Evolutionary conservation across 352 stramenopile species (phyloP), one percentile per base, ranked within the genome.

Genomic region (Pythium aphanidermatum): DNA sequence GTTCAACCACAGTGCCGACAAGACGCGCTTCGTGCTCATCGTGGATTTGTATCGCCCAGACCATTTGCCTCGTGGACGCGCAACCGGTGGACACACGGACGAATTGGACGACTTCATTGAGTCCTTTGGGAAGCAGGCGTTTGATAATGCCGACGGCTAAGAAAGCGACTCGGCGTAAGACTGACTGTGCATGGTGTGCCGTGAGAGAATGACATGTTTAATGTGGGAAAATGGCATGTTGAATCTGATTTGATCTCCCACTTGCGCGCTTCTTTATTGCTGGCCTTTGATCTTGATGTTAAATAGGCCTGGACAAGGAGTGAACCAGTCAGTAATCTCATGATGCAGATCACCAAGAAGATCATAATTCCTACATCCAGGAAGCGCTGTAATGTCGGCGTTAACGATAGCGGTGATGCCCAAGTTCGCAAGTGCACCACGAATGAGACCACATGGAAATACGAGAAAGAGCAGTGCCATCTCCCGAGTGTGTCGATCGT

Each of bases 381-480:
- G 87, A 52, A 98, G 66, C 9, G 63, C 86, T 45, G 88, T 88
- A 51, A 96, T 68, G 69, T 98, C 94, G 1, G 94, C 93, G 59
- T 94, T 97, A 29, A 98, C 95, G 35, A 97, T 96, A 29, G 88
- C 86, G 7, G 75, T 86, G 63, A 98, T 90, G 39, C 93, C 94
- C 39, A 98, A 71, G 62, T 98, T 98, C 8, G 92, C 84, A 19
- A 98, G 72, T 8, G 90, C 87, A 14, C 95, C 95, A 41, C 95
- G 84, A 57, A 98, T 96, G 21, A 98, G 60, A 2, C 94, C 95
- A 55, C 94, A 98, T 1, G 94, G 93, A 70, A 98, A 98, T 5
- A 97, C 83, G 10, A 98, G 68, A 42, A 97, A 96, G 30, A 97
- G 73, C 50, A 97, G 73, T 32, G 89, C 89, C 61, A 94, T 90